These are phyloP conservation scores for Aureobasidium lini DNA, from an alignment of 2,329 filamentous ascomycete genomes.

Conservation along the genomic window DNA sequence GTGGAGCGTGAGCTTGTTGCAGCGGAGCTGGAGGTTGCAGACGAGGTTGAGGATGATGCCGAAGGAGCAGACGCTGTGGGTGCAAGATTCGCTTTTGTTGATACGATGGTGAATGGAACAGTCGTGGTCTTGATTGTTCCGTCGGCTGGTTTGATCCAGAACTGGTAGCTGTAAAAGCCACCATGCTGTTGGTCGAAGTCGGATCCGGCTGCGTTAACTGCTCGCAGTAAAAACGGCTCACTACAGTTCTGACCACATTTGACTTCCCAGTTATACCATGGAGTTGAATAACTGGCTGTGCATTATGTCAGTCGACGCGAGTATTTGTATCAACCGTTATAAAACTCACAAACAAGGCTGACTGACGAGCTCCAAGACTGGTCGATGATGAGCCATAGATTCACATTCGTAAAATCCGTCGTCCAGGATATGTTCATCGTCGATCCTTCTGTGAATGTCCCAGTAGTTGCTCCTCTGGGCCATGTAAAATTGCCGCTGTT, in stretches of 20 bases:
- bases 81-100: background rate
- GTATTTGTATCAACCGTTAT: background rate
- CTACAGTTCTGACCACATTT: conserved; percentile 4
- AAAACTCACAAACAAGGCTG: background rate
- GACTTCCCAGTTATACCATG: background rate
- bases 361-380: background rate
- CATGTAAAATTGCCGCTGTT: background rate
- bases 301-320: background rate
- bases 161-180: conserved; percentile 7
- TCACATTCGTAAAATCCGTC: background rate
- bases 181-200: background rate
- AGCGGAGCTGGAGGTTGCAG: background rate
- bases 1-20: background rate
- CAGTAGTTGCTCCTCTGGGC: background rate
- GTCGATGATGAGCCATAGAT: conserved; percentile 5
- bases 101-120: background rate
- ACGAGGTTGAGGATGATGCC: background rate
- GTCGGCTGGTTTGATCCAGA: conserved; percentile 1
- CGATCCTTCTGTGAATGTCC: background rate
- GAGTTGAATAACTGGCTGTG: background rate
- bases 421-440: conserved; percentile 9
- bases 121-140: background rate
- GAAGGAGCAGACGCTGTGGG: background rate
- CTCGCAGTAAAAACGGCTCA: background rate
- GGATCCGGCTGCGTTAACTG: background rate